Percentiles rank a stretch among this genome's conserved stretches.
Conservation (phyloP, 1,139 yeast species). For the Magnusiomyces sp. region DNA sequence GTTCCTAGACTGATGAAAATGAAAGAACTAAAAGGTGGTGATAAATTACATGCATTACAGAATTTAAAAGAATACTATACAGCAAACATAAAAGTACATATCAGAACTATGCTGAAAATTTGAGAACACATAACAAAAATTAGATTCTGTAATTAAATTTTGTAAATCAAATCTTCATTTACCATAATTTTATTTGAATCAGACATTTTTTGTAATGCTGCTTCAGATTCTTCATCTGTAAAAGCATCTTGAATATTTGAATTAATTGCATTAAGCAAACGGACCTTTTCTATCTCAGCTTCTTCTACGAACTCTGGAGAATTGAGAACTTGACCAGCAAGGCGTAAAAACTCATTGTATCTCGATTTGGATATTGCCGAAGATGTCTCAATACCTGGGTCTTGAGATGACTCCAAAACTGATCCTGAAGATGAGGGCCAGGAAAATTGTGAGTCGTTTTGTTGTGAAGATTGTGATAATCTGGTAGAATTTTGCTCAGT, state of each 20-base stretch:
- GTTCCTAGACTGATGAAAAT: neutral
- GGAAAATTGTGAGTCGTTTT: slow-evolving; percentile 21
- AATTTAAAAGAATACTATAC: neutral
- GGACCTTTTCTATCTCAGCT: slow-evolving; percentile 20
- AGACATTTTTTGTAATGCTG: slow-evolving; percentile 32
- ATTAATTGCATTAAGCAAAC: slow-evolving; percentile 22
- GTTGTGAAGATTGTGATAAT: slow-evolving; percentile 15
- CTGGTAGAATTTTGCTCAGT: slow-evolving; percentile 4
- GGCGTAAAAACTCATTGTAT: slow-evolving; percentile 24
- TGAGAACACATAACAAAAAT: no score
- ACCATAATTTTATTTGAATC: slow-evolving; percentile 32
- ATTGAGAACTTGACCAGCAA: slow-evolving; percentile 30
- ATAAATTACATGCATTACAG: neutral
- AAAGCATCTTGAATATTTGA: slow-evolving; percentile 32
- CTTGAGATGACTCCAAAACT: slow-evolving; percentile 10
- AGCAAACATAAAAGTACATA: neutral
- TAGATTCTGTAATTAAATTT: slow-evolving; percentile 14
- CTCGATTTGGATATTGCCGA: slow-evolving; percentile 29
- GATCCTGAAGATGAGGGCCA: slow-evolving; percentile 16
- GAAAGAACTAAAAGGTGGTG: neutral
- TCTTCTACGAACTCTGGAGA: slow-evolving; percentile 26
- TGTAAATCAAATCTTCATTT: slow-evolving; percentile 21
- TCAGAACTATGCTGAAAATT: no score
- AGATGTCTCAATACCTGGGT: slow-evolving; percentile 5
- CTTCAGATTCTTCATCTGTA: slow-evolving; percentile 29